These are phyloP conservation scores for Parasarocladium wereldwijsianum DNA, from an alignment of 2,329 filamentous ascomycete species.

Conservation along the genomic window DNA sequence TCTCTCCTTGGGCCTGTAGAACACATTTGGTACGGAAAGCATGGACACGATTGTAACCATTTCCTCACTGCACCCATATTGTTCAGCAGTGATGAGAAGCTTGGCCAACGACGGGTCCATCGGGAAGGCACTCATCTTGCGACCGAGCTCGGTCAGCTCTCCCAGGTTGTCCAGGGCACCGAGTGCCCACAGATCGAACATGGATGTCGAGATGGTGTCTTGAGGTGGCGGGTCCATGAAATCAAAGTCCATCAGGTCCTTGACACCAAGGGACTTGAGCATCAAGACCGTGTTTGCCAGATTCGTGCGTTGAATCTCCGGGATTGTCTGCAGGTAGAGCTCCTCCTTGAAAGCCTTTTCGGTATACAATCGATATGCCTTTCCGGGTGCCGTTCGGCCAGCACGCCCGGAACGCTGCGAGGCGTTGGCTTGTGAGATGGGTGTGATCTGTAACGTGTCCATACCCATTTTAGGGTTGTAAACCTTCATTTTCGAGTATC, in stretches of 20 bases:
- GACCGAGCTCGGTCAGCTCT: conserved; percentile 73
- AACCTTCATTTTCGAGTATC: conserved; percentile 94
- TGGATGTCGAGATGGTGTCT: conserved; percentile 90
- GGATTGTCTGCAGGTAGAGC: conserved; percentile 91
- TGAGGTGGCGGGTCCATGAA: conserved; percentile 99
- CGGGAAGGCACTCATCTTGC: conserved; percentile 91
- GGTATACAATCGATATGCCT: conserved; percentile 86
- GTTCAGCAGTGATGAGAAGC: conserved; percentile 77
- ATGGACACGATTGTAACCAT: conserved; percentile 98
- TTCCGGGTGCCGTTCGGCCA: conserved; percentile 86
- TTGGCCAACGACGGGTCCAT: conserved; percentile 97
- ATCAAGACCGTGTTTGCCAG: conserved; percentile 88
- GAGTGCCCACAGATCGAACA: conserved; percentile 94
- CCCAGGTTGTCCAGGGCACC: conserved; percentile 90
- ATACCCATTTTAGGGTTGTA: conserved; percentile 99
- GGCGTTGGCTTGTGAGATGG: conserved; percentile 91
- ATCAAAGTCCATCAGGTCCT: conserved; percentile 88
- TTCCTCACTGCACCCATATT: conserved; percentile 89
- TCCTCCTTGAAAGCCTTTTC: conserved; percentile 93
- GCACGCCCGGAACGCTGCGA: conserved; percentile 88
- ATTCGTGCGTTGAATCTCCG: conserved; percentile 94
- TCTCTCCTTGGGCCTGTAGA: conserved; percentile 91
- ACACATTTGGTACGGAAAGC: conserved; percentile 91
- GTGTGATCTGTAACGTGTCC: conserved; percentile 96
- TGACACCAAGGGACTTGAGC: conserved; percentile 86